Base-by-base conservation (phyloP, 345 rosid species). In the Arabidopsis suecica region DNA sequence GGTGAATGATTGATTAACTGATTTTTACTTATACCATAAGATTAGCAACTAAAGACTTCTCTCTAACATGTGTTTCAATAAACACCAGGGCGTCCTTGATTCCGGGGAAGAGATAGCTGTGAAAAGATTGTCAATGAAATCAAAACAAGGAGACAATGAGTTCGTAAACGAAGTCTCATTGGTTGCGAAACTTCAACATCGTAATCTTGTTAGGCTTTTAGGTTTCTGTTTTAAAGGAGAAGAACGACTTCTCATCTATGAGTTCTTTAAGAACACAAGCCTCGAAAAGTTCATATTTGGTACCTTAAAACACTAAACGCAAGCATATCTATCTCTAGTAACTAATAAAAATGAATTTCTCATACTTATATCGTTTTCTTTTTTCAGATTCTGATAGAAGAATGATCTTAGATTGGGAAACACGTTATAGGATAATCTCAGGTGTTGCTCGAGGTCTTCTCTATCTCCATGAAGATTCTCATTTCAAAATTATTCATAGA, bases 171-270 rank as follows among this genome's bases (percentile, higher is more conserved):
- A 85, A 76, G 76, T 82, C 8, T 34, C 78, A 0, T 53, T 84
- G 59, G 81, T 86, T 13, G 85, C 83, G 6, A 83, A 59, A 51
- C 86, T 87, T 50, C 90, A 87, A 41, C 88, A 84, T 55, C 81
- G 83, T 56, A 82, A 86, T 61, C 72, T 79, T 61, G 80, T 82
- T 71, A 78, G 72, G 45, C 82, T 78, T 61, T 37, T 75, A n/a
- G 80, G 84, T 68, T 84, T 78, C 58, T 75, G 79, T 64, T 57
- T 82, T 3, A 74, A 78, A 41, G 75, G 77, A 33, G 57, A 69
- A 9, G 85, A 84, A 67, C 56, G 82, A 49, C 70, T 84, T 69
- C 83, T 84, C 30, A 61, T 83, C 51, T 83, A 81, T 40, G 86
- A 81, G 50, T 82, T 78, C 69, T 62, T 85, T 42, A 82, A 83